Evolutionary conservation across 73 alveolate genomes (phyloP), one percentile per base, ranked within the genome.

Genomic region (Breviolum minutum): DNA sequence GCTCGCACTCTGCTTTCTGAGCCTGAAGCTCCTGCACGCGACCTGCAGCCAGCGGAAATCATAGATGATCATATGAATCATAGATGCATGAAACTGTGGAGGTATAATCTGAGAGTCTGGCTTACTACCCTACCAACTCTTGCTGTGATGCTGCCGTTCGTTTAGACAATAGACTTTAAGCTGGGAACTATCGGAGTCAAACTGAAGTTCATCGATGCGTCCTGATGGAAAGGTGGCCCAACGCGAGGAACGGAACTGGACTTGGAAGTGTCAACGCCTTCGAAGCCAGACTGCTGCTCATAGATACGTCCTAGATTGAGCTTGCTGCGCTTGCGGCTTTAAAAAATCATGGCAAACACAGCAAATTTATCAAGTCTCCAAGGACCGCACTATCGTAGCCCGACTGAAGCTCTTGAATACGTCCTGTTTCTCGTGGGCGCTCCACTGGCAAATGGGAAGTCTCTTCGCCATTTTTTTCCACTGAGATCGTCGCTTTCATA

Each of bases 201-300:
- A 79, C 66, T 79, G 87, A 63, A 79, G 20, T 27, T 79, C 87
- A 27, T 14, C 87, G 29, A 79, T 30, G 68, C 87, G 87, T 40
- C 87, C 87, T 79, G 68, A 79, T 27, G 7, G 13, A 22, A 30
- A 71, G 10, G 81, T 40, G 54, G 5, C 3, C n/a, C n/a, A n/a
- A n/a, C 3, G 54, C 54, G 54, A 40, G 54, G 54, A 40, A 40
- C 54, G 54, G 54, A 40, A 40, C 54, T 40, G 54, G 54, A 40
- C 54, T 40, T 40, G 0, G 54, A 40, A 40, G 54, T 40, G 54
- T 40, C 54, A 40, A 40, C 54, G 54, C 85, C 85, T 27, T 76
- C 85, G 20, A 27, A 76, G 85, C 85, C 85, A 76, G 85, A n/a
- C 20, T 76, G 85, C 85, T 76, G 85, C 85, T 76, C 85, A 27